Conservation (phyloP, 148 eudicot species). For the Vaccinium macrocarpon region DNA sequence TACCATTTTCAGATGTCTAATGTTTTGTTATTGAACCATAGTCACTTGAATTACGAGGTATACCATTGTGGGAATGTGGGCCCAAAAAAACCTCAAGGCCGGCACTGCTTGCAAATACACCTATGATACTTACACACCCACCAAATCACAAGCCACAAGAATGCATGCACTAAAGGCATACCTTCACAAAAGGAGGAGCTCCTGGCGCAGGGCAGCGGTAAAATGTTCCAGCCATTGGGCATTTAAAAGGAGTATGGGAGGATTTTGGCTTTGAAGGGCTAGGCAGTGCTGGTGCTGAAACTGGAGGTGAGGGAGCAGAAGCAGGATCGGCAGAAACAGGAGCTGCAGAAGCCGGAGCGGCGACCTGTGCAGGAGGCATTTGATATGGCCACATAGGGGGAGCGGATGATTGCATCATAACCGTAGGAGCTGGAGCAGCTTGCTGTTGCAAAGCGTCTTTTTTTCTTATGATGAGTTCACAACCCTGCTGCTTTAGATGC, state of each 20-base stretch:
- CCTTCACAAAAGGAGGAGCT: constrained; percentile 52
- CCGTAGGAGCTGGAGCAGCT: constrained; percentile 26
- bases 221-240: constrained; percentile 61
- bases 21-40: not conserved
- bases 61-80: not conserved
- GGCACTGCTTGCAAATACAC: not conserved
- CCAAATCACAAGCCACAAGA: not conserved
- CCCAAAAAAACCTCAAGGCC: not conserved
- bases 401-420: constrained; percentile 31
- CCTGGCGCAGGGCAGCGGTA: constrained; percentile 51
- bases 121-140: not conserved
- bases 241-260: constrained; percentile 48
- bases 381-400: constrained; percentile 30
- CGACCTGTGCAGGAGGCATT: constrained; percentile 23
- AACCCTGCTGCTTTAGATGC: constrained; percentile 47
- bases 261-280: constrained; percentile 41
- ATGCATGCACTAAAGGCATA: not conserved
- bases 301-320: constrained; percentile 33
- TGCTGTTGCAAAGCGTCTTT: constrained; percentile 52
- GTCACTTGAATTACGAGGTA: not conserved
- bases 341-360: constrained; percentile 26
- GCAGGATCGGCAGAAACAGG: constrained; percentile 27
- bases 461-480: constrained; percentile 47
- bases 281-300: constrained; percentile 29
- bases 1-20: not conserved